A percentile compares a stretch with the other conserved stretches of the same genome.
These are phyloP conservation scores for Malania oleifera DNA, from an alignment of 164 flowering plant genomes.

Conservation along the genomic window DNA sequence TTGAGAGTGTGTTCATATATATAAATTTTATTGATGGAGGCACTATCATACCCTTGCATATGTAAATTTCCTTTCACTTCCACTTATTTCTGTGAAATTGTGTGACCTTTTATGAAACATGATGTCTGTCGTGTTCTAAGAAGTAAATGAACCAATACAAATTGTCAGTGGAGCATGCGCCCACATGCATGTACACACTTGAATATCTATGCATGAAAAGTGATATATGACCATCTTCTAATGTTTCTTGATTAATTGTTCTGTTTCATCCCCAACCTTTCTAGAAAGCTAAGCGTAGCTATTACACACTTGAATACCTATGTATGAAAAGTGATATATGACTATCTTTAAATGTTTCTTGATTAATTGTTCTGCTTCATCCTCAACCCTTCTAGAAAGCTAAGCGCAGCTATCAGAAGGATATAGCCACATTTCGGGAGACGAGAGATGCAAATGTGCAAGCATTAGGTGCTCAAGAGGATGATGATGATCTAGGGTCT, in stretches of 20 bases:
- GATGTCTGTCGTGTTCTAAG: too few species aligned
- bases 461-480: slow-evolving; percentile 34
- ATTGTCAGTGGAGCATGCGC: too few species aligned
- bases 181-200: too few species aligned
- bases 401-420: slow-evolving; percentile 87
- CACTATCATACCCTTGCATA: not conserved
- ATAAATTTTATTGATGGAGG: too few species aligned
- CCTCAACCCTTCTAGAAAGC: slow-evolving; percentile 61
- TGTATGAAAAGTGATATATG: not conserved
- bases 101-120: too few species aligned
- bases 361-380: not conserved
- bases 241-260: not conserved
- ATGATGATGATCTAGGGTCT: slow-evolving; percentile 31
- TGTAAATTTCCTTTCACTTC: not conserved
- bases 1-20: too few species aligned
- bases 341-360: not conserved
- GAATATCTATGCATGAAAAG: too few species aligned
- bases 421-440: slow-evolving; percentile 53
- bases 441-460: slow-evolving; percentile 45
- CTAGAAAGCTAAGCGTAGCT: slow-evolving; percentile 92
- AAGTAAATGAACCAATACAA: too few species aligned
- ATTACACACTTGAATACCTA: too few species aligned
- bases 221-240: not conserved
- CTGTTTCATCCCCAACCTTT: slow-evolving; percentile 3
- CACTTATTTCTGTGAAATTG: not conserved